Evolutionary conservation across 345 rosid genomes (phyloP), one percentile per base, ranked within the genome.

Genomic region (Capsella bursapastoris): DNA sequence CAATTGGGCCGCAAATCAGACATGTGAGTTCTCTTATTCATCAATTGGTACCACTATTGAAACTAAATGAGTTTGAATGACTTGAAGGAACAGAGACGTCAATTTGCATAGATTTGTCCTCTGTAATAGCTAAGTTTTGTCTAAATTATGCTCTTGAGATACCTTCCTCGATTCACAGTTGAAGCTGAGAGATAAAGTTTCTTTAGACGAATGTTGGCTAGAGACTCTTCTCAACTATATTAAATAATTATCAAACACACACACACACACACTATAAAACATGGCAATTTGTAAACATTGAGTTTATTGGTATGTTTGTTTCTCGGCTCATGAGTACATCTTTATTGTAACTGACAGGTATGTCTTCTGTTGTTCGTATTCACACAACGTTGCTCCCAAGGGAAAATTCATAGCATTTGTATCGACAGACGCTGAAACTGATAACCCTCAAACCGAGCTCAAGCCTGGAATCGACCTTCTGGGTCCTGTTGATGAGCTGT

Each of bases 401-500:
- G 98, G 98, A 13, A 90, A 90, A 73, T 93, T 84, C 83, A 90
- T 93, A 59, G 98, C 98, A 34, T 90, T 93, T 80, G 97, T 93
- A 53, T 93, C 93, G 7, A 84, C 96, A 7, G 97, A 89, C 75
- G 98, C 96, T 0, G 95, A 92, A 83, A 92, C 98, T 48, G 90
- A 90, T 72, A 47, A 83, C 60, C 98, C 98, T 59, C 83, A 85
- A 74, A 56, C 72, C 40, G 98, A 93, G 80, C 83, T 93, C 68
- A 82, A 84, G 83, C 90, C 93, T 40, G 98, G 98, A 64, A 84
- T 88, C 69, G 88, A 89, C 71, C 97, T 93, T 77, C 83, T 93
- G 29, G 90, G 95, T 22, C 87, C 90, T 38, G 86, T 90, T 58
- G 96, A 93, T 79, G 98, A 92, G 83, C 80, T 90, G 77, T 93